Evolutionary conservation across 2,329 filamentous ascomycete species (phyloP), one percentile per base, ranked within the genome.

Genomic region (Leptodontidium sp.): DNA sequence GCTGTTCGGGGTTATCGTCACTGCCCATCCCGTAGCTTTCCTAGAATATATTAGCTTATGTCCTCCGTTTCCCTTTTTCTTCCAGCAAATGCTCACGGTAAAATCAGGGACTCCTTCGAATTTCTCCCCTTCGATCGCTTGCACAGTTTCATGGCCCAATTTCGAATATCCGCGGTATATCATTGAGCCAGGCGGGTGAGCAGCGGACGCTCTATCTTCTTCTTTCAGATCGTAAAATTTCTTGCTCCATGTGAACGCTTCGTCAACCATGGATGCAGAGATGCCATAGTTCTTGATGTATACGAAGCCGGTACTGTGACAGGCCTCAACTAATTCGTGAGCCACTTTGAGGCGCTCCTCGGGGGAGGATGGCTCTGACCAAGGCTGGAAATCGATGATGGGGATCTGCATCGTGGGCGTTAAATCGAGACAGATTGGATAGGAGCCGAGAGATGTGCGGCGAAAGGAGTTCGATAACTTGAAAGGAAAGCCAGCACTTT

Each of bases 11-110:
- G 67, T 82, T 79, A 0, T 80, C 68, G n/a, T 85, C 82, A 55
- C 81, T 84, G 11, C 84, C 84, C 64, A 85, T 82, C 65, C 85
- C 83, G 68, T 83, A 85, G 62, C 81, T 82, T 74, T 85, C 83
- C 83, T 85, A 65, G 1, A n/a, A 47, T 2, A 15, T 1, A 2
- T 61, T n/a, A 61, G 40, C 50, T 61, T 5, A 26, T 11, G n/a
- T 32, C 6, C 40, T 38, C 26, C 15, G 5, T 1, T 5, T 29
- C 8, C 14, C 4, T 24, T 7, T 12, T 17, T 5, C 4, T 12
- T 17, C 12, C 4, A 4, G 29, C 15, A 52, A 21, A 32, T 35
- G 50, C 64, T 45, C 21, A 71, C 69, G 29, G 55, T 71, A 43
- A 29, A 65, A 64, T 71, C 69, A 2, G 64, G 24, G 3, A 70